phyloP scores from a whole-genome alignment of 306 rosid genomes.

The Casuarina cunninghamiana region DNA sequence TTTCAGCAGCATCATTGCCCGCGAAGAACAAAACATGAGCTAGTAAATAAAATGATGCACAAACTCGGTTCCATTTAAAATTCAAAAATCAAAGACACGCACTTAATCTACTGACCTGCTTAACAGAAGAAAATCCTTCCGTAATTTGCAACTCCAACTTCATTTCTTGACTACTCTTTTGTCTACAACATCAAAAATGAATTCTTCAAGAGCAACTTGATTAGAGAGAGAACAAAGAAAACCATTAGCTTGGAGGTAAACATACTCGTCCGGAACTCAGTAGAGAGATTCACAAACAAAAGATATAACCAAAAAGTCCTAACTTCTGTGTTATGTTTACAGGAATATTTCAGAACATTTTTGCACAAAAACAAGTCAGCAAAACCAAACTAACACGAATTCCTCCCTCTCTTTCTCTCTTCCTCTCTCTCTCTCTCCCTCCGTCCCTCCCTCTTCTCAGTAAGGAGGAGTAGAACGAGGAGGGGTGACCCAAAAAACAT shows the following conservation, averaged over 20 bases:
- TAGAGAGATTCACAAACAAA: conserved; percentile 21
- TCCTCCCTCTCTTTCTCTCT: neutral
- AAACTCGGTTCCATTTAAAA: neutral
- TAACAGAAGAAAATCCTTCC: neutral
- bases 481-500: conserved; percentile 72
- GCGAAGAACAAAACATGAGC: neutral
- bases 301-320: conserved; percentile 27
- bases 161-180: neutral
- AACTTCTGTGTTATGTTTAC: conserved; percentile 40
- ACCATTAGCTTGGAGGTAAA: neutral
- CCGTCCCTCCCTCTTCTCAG: conserved; percentile 19
- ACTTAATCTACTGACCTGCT: neutral
- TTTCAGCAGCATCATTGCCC: neutral
- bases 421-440: neutral
- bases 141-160: neutral
- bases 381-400: conserved; percentile 1
- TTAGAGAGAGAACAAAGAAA: neutral
- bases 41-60: too few species aligned
- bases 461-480: conserved; percentile 64
- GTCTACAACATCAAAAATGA: neutral
- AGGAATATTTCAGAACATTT: conserved; percentile 31
- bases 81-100: neutral
- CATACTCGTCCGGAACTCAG: neutral
- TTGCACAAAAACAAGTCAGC: conserved; percentile 25
- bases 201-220: conserved; percentile 6